Conservation (phyloP, 1,284 basidiomycete genomes). For the Ganoderma resinaceum region DNA sequence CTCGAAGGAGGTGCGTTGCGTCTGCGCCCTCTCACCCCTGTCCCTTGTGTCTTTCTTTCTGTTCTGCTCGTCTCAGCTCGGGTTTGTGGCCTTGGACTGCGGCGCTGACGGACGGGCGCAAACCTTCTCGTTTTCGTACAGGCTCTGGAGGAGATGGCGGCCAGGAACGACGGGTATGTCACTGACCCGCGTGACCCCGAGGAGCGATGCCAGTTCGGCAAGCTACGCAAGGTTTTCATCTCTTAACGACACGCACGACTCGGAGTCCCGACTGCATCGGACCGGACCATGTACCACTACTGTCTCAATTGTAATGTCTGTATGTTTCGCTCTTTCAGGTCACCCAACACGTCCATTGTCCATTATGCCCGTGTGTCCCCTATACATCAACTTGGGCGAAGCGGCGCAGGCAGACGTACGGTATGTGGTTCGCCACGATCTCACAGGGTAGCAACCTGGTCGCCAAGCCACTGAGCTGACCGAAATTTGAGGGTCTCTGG, state of each 20-base stretch:
- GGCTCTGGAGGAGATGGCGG: constrained; percentile 87
- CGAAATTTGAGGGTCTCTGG: not conserved
- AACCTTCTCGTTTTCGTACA: constrained; percentile 39
- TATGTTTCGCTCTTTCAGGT: not conserved
- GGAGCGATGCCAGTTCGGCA: constrained; percentile 66
- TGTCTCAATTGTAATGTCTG: not conserved
- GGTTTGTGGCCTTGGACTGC: not conserved
- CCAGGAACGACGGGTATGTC: constrained; percentile 75
- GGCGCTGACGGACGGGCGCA: constrained; percentile 2
- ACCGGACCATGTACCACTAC: constrained; percentile 11
- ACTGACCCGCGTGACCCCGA: constrained; percentile 80
- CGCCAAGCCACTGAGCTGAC: not conserved
- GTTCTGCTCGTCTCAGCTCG: not conserved
- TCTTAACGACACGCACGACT: constrained; percentile 50
- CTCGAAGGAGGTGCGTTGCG: constrained; percentile 79
- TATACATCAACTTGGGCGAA: not conserved
- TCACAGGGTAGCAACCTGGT: not conserved
- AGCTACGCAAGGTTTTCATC: constrained; percentile 88
- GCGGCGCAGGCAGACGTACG: not conserved
- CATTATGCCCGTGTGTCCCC: not conserved
- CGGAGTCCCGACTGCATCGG: not conserved
- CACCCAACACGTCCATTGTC: no score
- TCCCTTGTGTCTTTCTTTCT: not conserved
- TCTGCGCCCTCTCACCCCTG: not conserved
- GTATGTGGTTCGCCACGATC: constrained; percentile 1